Evolutionary conservation across 352 stramenopile species (phyloP), one percentile per base, ranked within the genome.

Genomic region (Phytophthora macrochlamydospora): DNA sequence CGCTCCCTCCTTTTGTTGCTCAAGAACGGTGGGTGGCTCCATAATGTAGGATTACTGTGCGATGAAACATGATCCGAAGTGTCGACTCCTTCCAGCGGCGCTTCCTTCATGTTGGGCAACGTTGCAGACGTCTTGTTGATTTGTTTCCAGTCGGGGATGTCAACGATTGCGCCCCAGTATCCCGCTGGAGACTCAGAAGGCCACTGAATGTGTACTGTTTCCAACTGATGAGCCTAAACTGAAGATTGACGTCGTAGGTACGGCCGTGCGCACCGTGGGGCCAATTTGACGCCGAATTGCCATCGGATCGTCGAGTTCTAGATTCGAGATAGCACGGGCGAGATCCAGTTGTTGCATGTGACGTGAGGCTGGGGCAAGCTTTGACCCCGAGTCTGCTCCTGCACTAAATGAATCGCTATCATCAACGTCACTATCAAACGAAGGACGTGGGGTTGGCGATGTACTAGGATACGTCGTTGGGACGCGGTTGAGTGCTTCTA

Each of bases 261-360:
- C 45, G 24, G 79, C 79, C 1, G 78, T 87, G 37, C 73, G 73
- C 14, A 80, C 60, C 3, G 79, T 79, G 35, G 58, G 81, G 11
- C 79, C 81, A 48, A 83, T 60, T 49, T 90, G 73, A 4, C 76
- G 84, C 48, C 78, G 69, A 12, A 91, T 89, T 12, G 84, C 82
- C 66, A 91, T 87, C 3, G 85, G 85, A 30, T 93, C 83, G 57
- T 93, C 85, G 11, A 93, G 50, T 59, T 93, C 85, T 60, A 93
- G 59, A 61, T 92, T 91, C 0, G 85, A 91, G 33, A 93, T 92
- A 1, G 85, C 85, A 18, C 79, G 79, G 12, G 83, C 81, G 14
- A 93, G 74, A 72, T 93, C 83, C 28, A 93, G 67, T 24, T 92
- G 80, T 55, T 93, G 85, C 75, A 90, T 93, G 50, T 93, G 85